A percentile compares a stretch with the other conserved stretches of the same genome.
phyloP scores from a whole-genome alignment of 805 yeast genomes.

The Candida germanica region DNA sequence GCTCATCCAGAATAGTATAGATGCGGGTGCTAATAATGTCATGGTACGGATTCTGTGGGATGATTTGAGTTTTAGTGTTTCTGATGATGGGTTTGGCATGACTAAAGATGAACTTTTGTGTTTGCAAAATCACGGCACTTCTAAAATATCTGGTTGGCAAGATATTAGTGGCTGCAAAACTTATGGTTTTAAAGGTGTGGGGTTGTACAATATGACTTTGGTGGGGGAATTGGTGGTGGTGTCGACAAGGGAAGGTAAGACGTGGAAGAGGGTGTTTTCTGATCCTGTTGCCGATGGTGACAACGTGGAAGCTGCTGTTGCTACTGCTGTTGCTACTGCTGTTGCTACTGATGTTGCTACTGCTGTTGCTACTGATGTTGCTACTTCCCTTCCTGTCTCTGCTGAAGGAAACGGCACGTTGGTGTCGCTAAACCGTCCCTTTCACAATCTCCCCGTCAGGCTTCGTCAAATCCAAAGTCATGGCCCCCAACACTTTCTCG shows the following conservation, averaged over 20 bases:
- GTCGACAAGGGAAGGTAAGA: slow-evolving; percentile 24
- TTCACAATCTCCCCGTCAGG: slow-evolving; percentile 45
- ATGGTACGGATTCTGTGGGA: slow-evolving; percentile 31
- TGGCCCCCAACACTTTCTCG: not conserved
- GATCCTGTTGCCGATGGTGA: slow-evolving; percentile 3
- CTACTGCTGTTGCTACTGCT: no score
- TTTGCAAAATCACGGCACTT: slow-evolving; percentile 53
- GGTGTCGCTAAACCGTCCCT: slow-evolving; percentile 36
- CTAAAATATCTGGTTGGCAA: slow-evolving; percentile 43
- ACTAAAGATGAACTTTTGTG: slow-evolving; percentile 40
- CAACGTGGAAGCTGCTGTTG: no score
- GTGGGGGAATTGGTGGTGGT: slow-evolving; percentile 34
- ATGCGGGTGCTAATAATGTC: slow-evolving; percentile 46
- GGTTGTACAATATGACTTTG: slow-evolving; percentile 47
- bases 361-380: no score
- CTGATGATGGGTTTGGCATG: slow-evolving; percentile 77
- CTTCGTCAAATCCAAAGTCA: slow-evolving; percentile 16
- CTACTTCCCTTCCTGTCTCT: slow-evolving; percentile 4
- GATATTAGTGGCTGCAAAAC: slow-evolving; percentile 40
- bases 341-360: no score
- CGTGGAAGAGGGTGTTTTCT: not conserved
- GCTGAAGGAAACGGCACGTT: slow-evolving; percentile 33
- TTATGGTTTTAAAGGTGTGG: slow-evolving; percentile 74
- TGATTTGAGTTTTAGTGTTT: slow-evolving; percentile 37
- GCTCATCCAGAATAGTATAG: slow-evolving; percentile 53